Evolutionary conservation across 305 asterid genomes (phyloP).

Genomic region (Euphrasia arctica): DNA sequence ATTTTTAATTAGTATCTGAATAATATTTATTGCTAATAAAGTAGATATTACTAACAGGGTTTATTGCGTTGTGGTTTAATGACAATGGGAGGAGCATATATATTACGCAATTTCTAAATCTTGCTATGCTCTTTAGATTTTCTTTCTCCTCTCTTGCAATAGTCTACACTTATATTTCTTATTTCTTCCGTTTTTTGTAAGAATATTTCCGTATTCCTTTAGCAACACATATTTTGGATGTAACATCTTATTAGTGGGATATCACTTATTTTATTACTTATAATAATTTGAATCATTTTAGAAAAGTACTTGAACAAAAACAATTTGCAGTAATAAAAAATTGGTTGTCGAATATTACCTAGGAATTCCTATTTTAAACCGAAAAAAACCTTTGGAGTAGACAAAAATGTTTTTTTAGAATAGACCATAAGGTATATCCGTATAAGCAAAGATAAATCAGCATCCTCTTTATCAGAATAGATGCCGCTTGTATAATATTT

Average conservation of each 20-base stretch:
- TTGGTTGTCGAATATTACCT: background rate
- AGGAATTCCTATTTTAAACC: background rate
- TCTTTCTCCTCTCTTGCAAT: background rate
- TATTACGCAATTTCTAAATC: constrained; percentile 9
- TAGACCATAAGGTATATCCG: constrained; percentile 3
- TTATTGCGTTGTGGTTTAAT: background rate
- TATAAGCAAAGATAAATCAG: constrained; percentile 1
- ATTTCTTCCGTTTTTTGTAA: too few relatives aligned
- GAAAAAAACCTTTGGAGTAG: background rate
- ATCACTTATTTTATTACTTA: background rate
- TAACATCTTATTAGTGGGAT: background rate
- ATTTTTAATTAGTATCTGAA: background rate
- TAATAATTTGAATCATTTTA: background rate
- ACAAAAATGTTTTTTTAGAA: background rate
- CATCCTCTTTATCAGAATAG: constrained; percentile 4
- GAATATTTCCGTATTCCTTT: background rate
- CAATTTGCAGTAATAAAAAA: background rate
- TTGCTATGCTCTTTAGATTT: constrained; percentile 1
- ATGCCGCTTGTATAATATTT: background rate
- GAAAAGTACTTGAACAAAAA: background rate
- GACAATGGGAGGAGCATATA: background rate
- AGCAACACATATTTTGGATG: constrained; percentile 5
- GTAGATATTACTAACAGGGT: background rate
- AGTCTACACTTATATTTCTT: constrained; percentile 9
- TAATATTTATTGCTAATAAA: background rate